Evolutionary conservation across 73 alveolate species (phyloP).

Genomic region (Effrenium voratum): DNA sequence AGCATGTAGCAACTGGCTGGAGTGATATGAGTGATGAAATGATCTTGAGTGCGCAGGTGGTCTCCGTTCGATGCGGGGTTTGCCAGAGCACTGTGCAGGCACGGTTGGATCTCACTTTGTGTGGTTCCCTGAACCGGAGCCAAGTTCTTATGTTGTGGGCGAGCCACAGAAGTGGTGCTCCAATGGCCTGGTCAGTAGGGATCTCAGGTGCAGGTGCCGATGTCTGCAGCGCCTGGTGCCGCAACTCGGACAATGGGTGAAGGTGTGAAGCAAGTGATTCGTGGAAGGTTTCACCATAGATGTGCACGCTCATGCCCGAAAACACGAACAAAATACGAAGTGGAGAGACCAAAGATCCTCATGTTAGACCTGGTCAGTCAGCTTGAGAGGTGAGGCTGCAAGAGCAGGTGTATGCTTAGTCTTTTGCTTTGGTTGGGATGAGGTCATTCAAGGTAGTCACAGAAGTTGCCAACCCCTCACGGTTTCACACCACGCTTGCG

Average conservation of each 20-base stretch:
- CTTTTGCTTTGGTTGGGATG: no score
- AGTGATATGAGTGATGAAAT: neutral
- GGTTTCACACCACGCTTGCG: neutral
- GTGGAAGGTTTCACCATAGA: neutral
- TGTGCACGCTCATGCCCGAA: neutral
- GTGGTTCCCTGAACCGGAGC: no score
- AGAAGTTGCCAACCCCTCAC: neutral
- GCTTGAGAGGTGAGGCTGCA: no score
- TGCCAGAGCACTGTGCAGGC: slow-evolving; percentile 72
- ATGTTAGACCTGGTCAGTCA: no score
- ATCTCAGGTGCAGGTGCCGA: slow-evolving; percentile 76
- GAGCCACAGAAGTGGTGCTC: no score
- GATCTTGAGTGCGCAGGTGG: neutral
- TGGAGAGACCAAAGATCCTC: no score
- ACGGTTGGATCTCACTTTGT: no score
- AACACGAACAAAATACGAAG: no score
- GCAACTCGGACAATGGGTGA: neutral
- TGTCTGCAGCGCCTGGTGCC: slow-evolving; percentile 52
- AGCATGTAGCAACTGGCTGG: neutral
- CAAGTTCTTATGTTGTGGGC: no score
- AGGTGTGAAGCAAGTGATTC: neutral
- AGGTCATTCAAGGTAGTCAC: no score
- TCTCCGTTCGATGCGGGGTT: slow-evolving; percentile 64
- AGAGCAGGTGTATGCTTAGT: no score
- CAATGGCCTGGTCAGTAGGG: no score